phyloP scores from a whole-genome alignment of 495 filamentous ascomycete genomes.

The Neurospora sp. region DNA sequence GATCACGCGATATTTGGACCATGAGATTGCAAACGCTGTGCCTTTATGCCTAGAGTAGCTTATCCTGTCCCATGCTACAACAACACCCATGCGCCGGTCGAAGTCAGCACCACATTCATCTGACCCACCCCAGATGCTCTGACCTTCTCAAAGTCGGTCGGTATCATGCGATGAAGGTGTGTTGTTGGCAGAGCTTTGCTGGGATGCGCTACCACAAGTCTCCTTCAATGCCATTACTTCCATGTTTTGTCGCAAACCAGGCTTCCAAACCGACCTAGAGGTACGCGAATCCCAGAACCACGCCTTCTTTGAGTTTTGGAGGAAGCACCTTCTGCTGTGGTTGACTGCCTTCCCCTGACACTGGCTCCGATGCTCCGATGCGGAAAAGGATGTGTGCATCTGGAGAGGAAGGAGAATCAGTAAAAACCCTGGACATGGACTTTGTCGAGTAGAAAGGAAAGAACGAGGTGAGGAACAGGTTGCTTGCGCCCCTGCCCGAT shows the following conservation, averaged over 20 bases:
- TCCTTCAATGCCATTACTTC: neutral
- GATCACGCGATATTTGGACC: neutral
- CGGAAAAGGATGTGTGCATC: neutral
- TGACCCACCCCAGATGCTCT: neutral
- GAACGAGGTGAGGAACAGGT: neutral
- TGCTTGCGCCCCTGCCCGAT: neutral
- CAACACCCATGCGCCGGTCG: neutral
- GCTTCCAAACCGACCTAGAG: slow-evolving; percentile 6
- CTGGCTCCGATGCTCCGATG: neutral
- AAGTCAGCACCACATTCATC: too few relatives aligned
- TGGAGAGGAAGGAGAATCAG: neutral
- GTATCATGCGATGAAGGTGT: neutral
- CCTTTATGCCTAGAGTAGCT: neutral
- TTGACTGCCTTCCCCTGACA: neutral
- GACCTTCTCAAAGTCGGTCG: neutral
- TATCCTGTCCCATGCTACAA: neutral
- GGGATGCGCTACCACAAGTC: neutral
- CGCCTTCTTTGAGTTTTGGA: neutral
- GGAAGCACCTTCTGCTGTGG: neutral
- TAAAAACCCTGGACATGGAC: neutral
- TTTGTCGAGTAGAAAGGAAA: neutral
- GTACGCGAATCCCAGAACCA: slow-evolving; percentile 27
- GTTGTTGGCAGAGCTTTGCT: neutral
- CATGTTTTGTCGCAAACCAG: slow-evolving; percentile 8
- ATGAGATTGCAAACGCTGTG: neutral